Conservation (phyloP, 352 stramenopile species). For the Phytophthora sojae region DNA sequence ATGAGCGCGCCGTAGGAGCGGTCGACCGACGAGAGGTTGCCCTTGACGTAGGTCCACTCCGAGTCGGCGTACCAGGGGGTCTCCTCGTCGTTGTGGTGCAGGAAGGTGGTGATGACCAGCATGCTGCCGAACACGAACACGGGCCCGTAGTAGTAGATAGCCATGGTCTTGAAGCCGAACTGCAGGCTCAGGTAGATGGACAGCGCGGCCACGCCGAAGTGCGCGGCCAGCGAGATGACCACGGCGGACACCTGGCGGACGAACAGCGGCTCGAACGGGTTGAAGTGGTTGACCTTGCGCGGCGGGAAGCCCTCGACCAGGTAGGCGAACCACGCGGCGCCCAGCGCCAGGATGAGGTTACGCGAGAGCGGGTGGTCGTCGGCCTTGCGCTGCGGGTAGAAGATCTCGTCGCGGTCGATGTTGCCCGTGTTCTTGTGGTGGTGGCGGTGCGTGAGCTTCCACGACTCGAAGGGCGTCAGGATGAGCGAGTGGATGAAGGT, state of each 20-base stretch:
- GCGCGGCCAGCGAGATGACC: conserved; percentile 62
- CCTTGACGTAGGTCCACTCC: conserved; percentile 87
- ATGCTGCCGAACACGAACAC: conserved; percentile 81
- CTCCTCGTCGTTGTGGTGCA: conserved; percentile 88
- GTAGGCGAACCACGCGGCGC: conserved; percentile 78
- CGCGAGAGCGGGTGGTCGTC: conserved; percentile 61
- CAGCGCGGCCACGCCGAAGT: conserved; percentile 47
- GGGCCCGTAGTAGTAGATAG: conserved; percentile 81
- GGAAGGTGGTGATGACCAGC: conserved; percentile 86
- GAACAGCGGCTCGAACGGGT: conserved; percentile 82
- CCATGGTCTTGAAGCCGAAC: conserved; percentile 63
- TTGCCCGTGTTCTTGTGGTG: conserved; percentile 92
- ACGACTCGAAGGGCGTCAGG: conserved; percentile 82
- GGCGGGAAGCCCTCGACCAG: conserved; percentile 77
- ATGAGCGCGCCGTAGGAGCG: conserved; percentile 81
- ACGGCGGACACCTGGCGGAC: conserved; percentile 67
- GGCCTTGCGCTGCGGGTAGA: conserved; percentile 76
- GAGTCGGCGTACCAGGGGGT: conserved; percentile 86
- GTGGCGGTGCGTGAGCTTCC: conserved; percentile 84
- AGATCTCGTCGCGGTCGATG: conserved; percentile 87
- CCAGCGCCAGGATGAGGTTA: conserved; percentile 58
- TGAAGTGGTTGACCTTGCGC: conserved; percentile 82
- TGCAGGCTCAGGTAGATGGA: conserved; percentile 57
- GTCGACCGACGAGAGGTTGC: conserved; percentile 84
- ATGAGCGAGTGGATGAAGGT: conserved; percentile 84